Evolutionary conservation across 805 yeast species (phyloP), one percentile per base, ranked within the genome.

Genomic region (Sugiyamaella qingdaonensis): DNA sequence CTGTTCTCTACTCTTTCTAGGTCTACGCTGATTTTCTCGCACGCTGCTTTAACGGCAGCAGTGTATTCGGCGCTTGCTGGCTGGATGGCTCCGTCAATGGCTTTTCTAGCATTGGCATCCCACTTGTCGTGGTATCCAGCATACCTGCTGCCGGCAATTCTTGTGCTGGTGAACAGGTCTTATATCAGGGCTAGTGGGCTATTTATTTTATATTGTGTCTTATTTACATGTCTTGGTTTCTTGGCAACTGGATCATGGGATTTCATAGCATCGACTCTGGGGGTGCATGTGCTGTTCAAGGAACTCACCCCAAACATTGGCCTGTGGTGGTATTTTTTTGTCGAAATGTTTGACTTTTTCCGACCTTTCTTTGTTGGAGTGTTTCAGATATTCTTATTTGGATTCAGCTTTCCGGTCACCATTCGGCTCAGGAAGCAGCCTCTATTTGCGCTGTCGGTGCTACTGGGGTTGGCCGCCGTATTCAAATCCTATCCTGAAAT

Each of bases 281-380:
- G 85, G 13, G 60, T 67, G 8, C 55, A 58, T 4, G 64, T 88
- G 4, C 72, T 73, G 21, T 84, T 88, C 61, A 76, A 76, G 36
- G 91, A 88, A 58, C 80, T 90, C 56, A 76, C 84, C 4, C 99
- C 99, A 27, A 94, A 94, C 69, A 68, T 94, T 59, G 99, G 99
- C 0, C 73, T 94, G 18, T 94, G 99, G 99, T 94, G 99, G 99
- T 94, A 94, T 72, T 83, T 91, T 62, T 94, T 94, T 74, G 86
- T 92, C 41, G 99, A 94, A 69, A 87, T 94, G 81, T 94, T 94
- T 70, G 94, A 86, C 52, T 86, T 83, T 65, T 94, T 92, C 75
- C 78, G 85, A 29, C 82, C 88, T 18, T 90, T 94, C 64, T 94
- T 87, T 74, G 72, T 84, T 37, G 83, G 89, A 10, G 84, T 90